These are phyloP conservation scores for Coleophoma cylindrospora DNA, from an alignment of 2,329 filamentous ascomycete species.

Conservation along the genomic window DNA sequence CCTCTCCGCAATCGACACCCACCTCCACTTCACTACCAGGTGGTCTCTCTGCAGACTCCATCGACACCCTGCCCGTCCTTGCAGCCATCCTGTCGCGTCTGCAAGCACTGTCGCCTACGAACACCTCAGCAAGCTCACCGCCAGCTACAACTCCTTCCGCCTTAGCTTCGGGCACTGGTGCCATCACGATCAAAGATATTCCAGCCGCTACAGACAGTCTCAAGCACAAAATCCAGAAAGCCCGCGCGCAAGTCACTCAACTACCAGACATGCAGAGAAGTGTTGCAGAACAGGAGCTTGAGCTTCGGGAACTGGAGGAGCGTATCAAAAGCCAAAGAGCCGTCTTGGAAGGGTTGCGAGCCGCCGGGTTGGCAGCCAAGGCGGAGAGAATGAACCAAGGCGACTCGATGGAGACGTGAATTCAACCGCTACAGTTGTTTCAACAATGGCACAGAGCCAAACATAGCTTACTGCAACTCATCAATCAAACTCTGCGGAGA, in stretches of 20 bases:
- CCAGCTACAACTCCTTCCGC: conserved; percentile 29
- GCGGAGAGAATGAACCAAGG: conserved; percentile 26
- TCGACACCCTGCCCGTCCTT: conserved; percentile 82
- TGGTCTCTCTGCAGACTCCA: conserved; percentile 72
- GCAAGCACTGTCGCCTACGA: conserved; percentile 40
- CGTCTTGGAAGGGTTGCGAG: conserved; percentile 49
- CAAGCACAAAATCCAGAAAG: conserved; percentile 79
- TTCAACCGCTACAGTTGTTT: background rate
- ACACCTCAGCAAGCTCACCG: conserved; percentile 22
- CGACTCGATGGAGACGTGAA: conserved; percentile 38
- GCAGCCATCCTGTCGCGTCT: conserved; percentile 74
- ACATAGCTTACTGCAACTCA: too few species aligned
- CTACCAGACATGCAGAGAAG: conserved; percentile 67
- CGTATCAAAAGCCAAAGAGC: conserved; percentile 57
- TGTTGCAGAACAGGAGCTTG: conserved; percentile 63
- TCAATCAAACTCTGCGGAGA: too few species aligned
- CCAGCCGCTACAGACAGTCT: conserved; percentile 72
- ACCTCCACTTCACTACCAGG: conserved; percentile 37
- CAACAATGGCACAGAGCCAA: too few species aligned
- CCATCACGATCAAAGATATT: conserved; percentile 60
- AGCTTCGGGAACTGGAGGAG: conserved; percentile 62
- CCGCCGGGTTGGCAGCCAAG: conserved; percentile 39
- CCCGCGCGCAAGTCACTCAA: conserved; percentile 58
- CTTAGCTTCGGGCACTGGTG: conserved; percentile 20
- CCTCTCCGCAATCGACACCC: conserved; percentile 26